Conservation (phyloP, 257 asterid species). For the Avicennia marina region DNA sequence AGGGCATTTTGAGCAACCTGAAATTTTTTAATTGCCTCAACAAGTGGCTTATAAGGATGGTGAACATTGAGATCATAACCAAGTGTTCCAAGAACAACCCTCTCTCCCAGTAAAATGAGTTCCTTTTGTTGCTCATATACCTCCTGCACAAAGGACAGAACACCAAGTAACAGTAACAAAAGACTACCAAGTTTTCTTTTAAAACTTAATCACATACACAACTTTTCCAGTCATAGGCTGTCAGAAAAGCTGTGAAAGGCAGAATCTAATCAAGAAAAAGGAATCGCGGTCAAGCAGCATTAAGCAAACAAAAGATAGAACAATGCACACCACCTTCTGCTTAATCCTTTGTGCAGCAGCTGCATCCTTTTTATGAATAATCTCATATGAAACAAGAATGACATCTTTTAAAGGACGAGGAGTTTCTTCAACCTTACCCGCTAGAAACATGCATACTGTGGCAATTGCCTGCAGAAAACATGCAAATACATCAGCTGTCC, state of each 20-base stretch:
- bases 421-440: conserved; percentile 99
- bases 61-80: conserved; percentile 78
- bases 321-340: conserved; percentile 55
- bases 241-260: too few relatives aligned
- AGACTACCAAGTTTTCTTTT: too few relatives aligned
- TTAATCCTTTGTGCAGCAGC: conserved; percentile 77
- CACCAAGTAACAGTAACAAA: too few relatives aligned
- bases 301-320: conserved; percentile 9
- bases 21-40: conserved; percentile 84
- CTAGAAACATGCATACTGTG: conserved; percentile 94
- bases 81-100: conserved; percentile 87
- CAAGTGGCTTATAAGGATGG: conserved; percentile 95
- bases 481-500: background rate
- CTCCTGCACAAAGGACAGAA: conserved; percentile 51
- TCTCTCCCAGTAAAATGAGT: conserved; percentile 72
- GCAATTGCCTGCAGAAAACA: conserved; percentile 65
- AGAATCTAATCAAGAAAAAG: too few relatives aligned
- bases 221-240: too few relatives aligned
- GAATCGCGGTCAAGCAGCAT: background rate
- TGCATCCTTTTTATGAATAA: conserved; percentile 74
- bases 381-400: conserved; percentile 82
- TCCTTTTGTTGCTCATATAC: conserved; percentile 91
- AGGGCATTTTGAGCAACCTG: conserved; percentile 90
- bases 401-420: conserved; percentile 95
- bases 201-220: too few relatives aligned